A percentile compares a stretch with the other conserved stretches of the same genome.
Evolutionary conservation across 768 basidiomycete species (phyloP).

Genomic region (Leccinum aurantiacum): DNA sequence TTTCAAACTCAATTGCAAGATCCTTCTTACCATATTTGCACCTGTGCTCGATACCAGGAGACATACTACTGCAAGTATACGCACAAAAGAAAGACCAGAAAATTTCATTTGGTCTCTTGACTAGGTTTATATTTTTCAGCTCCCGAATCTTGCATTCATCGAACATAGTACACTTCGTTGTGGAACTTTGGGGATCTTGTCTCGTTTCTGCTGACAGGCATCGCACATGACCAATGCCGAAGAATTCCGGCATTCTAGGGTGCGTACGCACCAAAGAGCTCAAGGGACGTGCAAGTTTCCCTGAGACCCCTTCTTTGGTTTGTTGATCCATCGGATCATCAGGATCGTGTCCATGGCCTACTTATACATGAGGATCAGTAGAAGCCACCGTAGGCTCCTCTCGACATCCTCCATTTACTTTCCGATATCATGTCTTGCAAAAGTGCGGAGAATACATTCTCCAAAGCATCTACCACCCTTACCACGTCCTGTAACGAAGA

Average conservation of each 20-base stretch:
- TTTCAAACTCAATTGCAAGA: background rate
- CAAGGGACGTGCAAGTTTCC: background rate
- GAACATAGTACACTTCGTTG: background rate
- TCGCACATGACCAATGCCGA: background rate
- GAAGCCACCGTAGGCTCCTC: background rate
- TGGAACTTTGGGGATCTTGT: background rate
- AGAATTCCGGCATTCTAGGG: background rate
- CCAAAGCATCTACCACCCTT: background rate
- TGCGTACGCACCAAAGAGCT: background rate
- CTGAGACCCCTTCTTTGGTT: background rate
- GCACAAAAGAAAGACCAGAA: background rate
- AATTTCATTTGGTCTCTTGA: no score
- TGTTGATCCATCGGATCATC: slow-evolving; percentile 1
- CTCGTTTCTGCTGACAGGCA: background rate
- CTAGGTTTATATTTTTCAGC: background rate
- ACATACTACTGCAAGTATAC: background rate
- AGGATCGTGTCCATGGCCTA: slow-evolving; percentile 8
- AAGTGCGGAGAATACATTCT: background rate
- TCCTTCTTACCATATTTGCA: background rate
- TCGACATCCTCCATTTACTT: background rate
- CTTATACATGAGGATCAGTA: slow-evolving; percentile 10
- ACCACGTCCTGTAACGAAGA: background rate
- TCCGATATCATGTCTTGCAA: slow-evolving; percentile 14
- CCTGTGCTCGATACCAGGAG: background rate
- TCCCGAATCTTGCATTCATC: background rate